Percentiles rank a stretch among this genome's conserved stretches.
Evolutionary conservation across 2,329 filamentous ascomycete species (phyloP).

Genomic region (Xylaria arbuscula): DNA sequence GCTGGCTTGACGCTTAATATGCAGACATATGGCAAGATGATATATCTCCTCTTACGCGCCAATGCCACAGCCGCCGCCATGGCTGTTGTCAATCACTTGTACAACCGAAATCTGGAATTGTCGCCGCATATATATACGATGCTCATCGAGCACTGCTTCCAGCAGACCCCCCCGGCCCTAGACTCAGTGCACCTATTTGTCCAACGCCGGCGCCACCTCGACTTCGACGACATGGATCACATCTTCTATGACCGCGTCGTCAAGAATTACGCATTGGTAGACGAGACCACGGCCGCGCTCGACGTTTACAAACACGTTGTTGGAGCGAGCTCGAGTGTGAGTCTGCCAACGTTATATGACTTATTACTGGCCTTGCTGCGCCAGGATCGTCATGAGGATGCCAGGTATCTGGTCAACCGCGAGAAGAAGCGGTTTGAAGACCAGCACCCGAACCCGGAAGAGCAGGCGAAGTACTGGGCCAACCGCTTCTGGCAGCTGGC

Average conservation of each 20-base stretch:
- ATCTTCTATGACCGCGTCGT: conserved; percentile 61
- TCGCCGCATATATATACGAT: conserved; percentile 79
- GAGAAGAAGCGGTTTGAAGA: conserved; percentile 41
- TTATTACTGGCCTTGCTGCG: conserved; percentile 52
- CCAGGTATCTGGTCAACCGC: conserved; percentile 41
- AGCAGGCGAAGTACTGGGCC: conserved; percentile 39
- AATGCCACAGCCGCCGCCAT: conserved; percentile 63
- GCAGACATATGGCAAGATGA: conserved; percentile 75
- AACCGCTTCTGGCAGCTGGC: conserved; percentile 46
- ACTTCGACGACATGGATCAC: conserved; percentile 57
- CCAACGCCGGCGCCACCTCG: conserved; percentile 53
- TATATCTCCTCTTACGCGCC: conserved; percentile 69
- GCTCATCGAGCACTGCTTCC: conserved; percentile 75
- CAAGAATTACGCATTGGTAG: conserved; percentile 70
- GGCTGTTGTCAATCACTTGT: conserved; percentile 72
- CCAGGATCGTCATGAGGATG: conserved; percentile 39
- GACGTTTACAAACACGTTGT: conserved; percentile 60
- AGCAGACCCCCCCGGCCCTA: conserved; percentile 67
- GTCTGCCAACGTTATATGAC: conserved; percentile 57
- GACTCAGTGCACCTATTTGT: conserved; percentile 70
- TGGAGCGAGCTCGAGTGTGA: conserved; percentile 55
- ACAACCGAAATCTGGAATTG: conserved; percentile 60
- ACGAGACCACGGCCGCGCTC: conserved; percentile 63
- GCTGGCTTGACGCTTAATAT: conserved; percentile 69
- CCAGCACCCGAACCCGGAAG: conserved; percentile 23